These are phyloP conservation scores for Fusarium lateritium DNA, from an alignment of 2,329 filamentous ascomycete genomes.

Conservation along the genomic window DNA sequence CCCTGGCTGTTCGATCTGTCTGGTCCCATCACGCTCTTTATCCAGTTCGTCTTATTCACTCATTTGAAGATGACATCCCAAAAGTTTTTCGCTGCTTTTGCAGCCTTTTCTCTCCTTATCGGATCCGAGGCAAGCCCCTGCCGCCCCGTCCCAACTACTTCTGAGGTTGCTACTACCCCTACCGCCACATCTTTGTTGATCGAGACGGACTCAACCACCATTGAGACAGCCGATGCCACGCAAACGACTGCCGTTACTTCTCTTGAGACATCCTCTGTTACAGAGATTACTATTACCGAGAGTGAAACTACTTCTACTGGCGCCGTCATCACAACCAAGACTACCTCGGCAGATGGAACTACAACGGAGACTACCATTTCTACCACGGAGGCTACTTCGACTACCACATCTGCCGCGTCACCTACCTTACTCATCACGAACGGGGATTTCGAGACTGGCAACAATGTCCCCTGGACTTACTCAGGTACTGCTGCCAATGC, in stretches of 20 bases:
- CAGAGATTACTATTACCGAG: background rate
- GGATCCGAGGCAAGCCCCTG: constrained; percentile 1
- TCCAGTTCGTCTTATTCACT: background rate
- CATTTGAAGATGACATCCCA: background rate
- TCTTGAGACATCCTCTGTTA: background rate
- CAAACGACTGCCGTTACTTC: background rate
- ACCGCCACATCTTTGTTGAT: too few relatives aligned
- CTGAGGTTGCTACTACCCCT: background rate
- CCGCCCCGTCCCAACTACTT: background rate
- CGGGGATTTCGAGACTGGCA: background rate
- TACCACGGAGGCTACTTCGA: background rate
- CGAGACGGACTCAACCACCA: too few relatives aligned
- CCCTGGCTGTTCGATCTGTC: background rate
- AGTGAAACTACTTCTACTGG: background rate
- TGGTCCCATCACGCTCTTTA: background rate
- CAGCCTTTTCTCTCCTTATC: constrained; percentile 1
- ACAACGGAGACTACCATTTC: background rate
- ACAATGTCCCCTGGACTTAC: background rate
- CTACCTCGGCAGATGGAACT: background rate
- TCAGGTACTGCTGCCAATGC: background rate
- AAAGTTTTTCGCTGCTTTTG: background rate
- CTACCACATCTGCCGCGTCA: background rate
- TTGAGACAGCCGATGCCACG: background rate
- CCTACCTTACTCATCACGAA: background rate
- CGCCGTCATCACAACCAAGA: background rate